Evolutionary conservation across 441 rosid genomes (phyloP).

Genomic region (Syzygium syzygioides): DNA sequence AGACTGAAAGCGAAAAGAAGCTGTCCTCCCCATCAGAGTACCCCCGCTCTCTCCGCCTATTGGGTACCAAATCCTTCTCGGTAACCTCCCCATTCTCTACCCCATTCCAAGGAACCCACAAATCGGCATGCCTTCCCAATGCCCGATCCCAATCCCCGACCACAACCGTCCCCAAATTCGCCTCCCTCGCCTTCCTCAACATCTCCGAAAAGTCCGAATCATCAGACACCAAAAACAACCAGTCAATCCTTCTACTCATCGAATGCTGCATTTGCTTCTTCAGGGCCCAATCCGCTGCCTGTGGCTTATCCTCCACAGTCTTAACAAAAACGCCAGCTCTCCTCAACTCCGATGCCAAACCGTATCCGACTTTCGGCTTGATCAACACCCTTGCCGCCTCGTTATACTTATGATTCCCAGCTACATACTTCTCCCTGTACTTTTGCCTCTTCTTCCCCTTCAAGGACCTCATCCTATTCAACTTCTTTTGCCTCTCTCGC

Average conservation of each 20-base stretch:
- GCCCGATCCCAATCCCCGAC: conserved; percentile 67
- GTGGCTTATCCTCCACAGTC: conserved; percentile 90
- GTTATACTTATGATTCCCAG: conserved; percentile 71
- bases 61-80: conserved; percentile 66
- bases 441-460: conserved; percentile 80
- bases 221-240: conserved; percentile 82
- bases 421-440: conserved; percentile 55
- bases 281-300: conserved; percentile 96
- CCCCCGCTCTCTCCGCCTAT: conserved; percentile 28
- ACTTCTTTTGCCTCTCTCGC: conserved; percentile 77
- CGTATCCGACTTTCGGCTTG: conserved; percentile 65
- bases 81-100: conserved; percentile 70
- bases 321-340: conserved; percentile 80
- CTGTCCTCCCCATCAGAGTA: conserved; percentile 24
- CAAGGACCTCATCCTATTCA: conserved; percentile 65
- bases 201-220: conserved; percentile 73
- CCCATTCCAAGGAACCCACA: conserved; percentile 84
- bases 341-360: conserved; percentile 64
- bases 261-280: conserved; percentile 88
- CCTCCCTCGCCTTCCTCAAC: conserved; percentile 74
- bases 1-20: conserved; percentile 36
- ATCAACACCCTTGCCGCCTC: conserved; percentile 65
- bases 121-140: conserved; percentile 68
- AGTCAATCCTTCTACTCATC: conserved; percentile 77
- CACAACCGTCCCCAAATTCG: conserved; percentile 73